phyloP scores from a whole-genome alignment of 225 moss, liverwort and hornwort species.

The Pseudisothecium myosuroides region DNA sequence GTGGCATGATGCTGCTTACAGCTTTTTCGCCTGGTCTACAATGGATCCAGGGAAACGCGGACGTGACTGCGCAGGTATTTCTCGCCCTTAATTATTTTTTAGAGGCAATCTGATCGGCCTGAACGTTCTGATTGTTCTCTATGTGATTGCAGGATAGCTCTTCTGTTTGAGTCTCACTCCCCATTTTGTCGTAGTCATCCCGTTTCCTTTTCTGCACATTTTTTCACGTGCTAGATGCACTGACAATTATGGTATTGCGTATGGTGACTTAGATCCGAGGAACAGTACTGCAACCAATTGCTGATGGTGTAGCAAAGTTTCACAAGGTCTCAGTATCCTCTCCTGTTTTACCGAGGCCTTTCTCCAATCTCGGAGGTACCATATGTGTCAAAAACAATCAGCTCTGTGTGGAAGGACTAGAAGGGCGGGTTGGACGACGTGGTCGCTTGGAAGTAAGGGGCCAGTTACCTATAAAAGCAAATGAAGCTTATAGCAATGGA shows the following conservation, averaged over 20 bases:
- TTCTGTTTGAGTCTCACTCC: neutral
- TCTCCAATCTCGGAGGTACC: conserved; percentile 83
- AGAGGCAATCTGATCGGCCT: neutral
- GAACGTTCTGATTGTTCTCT: neutral
- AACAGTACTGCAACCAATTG: conserved; percentile 79
- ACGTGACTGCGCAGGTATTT: conserved; percentile 80
- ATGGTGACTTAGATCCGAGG: conserved; percentile 61
- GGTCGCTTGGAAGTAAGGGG: conserved; percentile 92
- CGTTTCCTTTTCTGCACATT: neutral
- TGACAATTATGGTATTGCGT: neutral
- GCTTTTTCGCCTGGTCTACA: conserved; percentile 86
- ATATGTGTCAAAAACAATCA: conserved; percentile 80
- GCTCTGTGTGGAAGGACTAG: conserved; percentile 83
- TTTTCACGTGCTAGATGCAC: neutral
- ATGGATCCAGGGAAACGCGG: conserved; percentile 93
- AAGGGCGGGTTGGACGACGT: conserved; percentile 93
- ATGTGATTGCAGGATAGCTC: neutral
- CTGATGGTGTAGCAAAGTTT: conserved; percentile 87
- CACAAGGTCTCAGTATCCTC: conserved; percentile 90
- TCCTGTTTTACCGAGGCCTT: conserved; percentile 79
- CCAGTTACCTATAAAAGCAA: conserved; percentile 64
- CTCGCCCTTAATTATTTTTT: neutral
- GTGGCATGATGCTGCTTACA: conserved; percentile 97
- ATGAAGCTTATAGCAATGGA: conserved; percentile 35
- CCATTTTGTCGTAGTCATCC: neutral